A percentile compares a stretch with the other conserved stretches of the same genome.
Evolutionary conservation across 1,139 yeast genomes (phyloP).

Genomic region (Zygosaccharomyces pseudobailii): DNA sequence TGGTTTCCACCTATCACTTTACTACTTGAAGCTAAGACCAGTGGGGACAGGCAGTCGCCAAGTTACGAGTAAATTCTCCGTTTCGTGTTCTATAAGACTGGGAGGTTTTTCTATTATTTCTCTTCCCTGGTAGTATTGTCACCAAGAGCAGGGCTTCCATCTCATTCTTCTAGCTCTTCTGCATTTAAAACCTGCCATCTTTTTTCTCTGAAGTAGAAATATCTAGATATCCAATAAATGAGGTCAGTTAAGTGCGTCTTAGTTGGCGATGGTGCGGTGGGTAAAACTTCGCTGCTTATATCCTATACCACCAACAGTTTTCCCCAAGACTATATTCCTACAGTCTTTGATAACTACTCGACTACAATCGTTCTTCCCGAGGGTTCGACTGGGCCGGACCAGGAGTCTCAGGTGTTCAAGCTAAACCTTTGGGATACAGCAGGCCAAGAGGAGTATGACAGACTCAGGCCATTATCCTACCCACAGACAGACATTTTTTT

Average conservation of each 20-base stretch:
- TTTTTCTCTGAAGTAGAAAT: not conserved
- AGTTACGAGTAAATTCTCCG: not conserved
- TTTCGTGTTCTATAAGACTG: not conserved
- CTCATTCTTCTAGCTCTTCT: not conserved
- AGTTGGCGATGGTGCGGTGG: conserved; percentile 96
- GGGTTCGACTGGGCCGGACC: conserved; percentile 56
- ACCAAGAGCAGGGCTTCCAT: not conserved
- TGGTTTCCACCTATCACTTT: conserved; percentile 1
- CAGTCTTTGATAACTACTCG: conserved; percentile 85
- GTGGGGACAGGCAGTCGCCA: not conserved
- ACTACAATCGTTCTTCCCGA: conserved; percentile 61
- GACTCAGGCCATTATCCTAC: conserved; percentile 84
- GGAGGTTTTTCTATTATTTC: not conserved
- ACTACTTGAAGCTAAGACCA: conserved; percentile 1
- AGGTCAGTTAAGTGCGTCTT: conserved; percentile 93
- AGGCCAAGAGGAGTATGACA: conserved; percentile 90
- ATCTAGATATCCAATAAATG: conserved; percentile 42
- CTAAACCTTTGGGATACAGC: conserved; percentile 97
- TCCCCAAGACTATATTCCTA: conserved; percentile 93
- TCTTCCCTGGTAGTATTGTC: not conserved
- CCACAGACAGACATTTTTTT: conserved; percentile 90
- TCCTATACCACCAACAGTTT: conserved; percentile 91
- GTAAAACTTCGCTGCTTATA: conserved; percentile 84
- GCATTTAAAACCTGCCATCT: not conserved
- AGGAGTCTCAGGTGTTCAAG: conserved; percentile 55